These are phyloP conservation scores for Phytophthora idaei DNA, from an alignment of 352 stramenopile species.

Conservation along the genomic window DNA sequence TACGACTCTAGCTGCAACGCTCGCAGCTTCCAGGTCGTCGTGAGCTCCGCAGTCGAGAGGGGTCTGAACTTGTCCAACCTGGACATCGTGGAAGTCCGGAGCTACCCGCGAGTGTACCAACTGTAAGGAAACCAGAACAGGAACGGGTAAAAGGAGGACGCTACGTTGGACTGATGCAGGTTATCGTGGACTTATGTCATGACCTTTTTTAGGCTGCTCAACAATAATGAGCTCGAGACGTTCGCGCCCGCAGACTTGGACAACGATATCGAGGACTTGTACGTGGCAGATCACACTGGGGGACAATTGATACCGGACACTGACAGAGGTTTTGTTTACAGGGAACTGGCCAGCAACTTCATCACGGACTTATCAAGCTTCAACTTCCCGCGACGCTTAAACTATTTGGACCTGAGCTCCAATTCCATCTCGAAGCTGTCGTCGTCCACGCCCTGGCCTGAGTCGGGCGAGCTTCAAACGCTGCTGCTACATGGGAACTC, in stretches of 20 bases:
- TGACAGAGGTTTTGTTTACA: constrained; percentile 14
- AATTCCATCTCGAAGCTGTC: constrained; percentile 49
- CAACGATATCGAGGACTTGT: constrained; percentile 64
- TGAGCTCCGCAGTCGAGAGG: constrained; percentile 32
- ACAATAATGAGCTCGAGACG: constrained; percentile 60
- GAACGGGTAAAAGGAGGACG: not conserved
- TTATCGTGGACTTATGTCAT: constrained; percentile 1
- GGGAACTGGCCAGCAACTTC: constrained; percentile 49
- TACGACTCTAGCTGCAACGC: constrained; percentile 55
- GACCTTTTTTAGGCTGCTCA: constrained; percentile 36
- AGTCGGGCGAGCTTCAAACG: constrained; percentile 53
- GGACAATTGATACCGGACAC: not conserved
- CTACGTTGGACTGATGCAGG: not conserved
- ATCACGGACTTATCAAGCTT: constrained; percentile 47
- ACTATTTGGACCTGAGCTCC: constrained; percentile 53
- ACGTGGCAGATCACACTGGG: constrained; percentile 5
- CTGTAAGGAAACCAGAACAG: constrained; percentile 32
- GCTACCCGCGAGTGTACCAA: constrained; percentile 61
- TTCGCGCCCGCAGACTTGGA: constrained; percentile 48
- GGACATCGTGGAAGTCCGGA: constrained; percentile 46
- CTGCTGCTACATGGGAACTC: constrained; percentile 63
- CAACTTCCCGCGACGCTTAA: constrained; percentile 48
- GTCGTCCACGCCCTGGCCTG: constrained; percentile 45
- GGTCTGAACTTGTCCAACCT: constrained; percentile 73
- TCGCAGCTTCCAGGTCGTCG: constrained; percentile 49